Evolutionary conservation across 768 basidiomycete genomes (phyloP).

Genomic region (Lactarius evosmus): DNA sequence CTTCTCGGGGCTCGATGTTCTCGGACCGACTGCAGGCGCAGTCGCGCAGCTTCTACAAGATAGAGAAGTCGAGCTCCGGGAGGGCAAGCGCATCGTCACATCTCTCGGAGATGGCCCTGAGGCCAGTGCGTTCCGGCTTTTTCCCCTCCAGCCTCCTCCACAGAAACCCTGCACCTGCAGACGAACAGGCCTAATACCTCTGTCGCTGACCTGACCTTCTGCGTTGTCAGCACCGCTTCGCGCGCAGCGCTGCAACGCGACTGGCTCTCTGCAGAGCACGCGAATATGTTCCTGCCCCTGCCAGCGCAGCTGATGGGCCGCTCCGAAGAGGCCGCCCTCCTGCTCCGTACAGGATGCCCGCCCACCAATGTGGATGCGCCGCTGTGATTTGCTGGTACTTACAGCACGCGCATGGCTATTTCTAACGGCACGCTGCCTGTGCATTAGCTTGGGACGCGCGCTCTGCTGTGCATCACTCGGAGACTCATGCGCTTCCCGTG

Average conservation of each 20-base stretch:
- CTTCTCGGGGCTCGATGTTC: too few relatives aligned
- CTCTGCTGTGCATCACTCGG: slow-evolving; percentile 53
- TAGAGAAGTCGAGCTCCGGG: slow-evolving; percentile 63
- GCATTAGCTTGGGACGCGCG: slow-evolving; percentile 58
- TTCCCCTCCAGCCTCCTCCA: slow-evolving; percentile 28
- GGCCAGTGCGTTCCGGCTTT: slow-evolving; percentile 24
- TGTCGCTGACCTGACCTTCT: slow-evolving; percentile 54
- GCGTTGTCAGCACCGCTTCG: slow-evolving; percentile 59
- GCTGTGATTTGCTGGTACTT: slow-evolving; percentile 55
- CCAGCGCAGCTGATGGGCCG: slow-evolving; percentile 57
- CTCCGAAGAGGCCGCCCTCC: slow-evolving; percentile 49
- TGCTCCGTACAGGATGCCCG: slow-evolving; percentile 52
- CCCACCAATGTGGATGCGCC: slow-evolving; percentile 39
- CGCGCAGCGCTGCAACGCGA: slow-evolving; percentile 61
- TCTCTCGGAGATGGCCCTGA: slow-evolving; percentile 48
- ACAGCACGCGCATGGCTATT: slow-evolving; percentile 48
- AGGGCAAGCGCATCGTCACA: slow-evolving; percentile 54
- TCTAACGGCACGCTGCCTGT: slow-evolving; percentile 57
- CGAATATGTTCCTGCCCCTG: slow-evolving; percentile 67
- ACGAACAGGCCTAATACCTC: slow-evolving; percentile 48
- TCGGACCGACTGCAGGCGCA: too few relatives aligned
- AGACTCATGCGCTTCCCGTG: slow-evolving; percentile 47
- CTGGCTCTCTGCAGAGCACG: slow-evolving; percentile 64
- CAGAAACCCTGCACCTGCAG: too few relatives aligned
- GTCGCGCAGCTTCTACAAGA: slow-evolving; percentile 58